Conservation (phyloP, 331 rosid genomes). For the Erythrophleum ivorense region DNA sequence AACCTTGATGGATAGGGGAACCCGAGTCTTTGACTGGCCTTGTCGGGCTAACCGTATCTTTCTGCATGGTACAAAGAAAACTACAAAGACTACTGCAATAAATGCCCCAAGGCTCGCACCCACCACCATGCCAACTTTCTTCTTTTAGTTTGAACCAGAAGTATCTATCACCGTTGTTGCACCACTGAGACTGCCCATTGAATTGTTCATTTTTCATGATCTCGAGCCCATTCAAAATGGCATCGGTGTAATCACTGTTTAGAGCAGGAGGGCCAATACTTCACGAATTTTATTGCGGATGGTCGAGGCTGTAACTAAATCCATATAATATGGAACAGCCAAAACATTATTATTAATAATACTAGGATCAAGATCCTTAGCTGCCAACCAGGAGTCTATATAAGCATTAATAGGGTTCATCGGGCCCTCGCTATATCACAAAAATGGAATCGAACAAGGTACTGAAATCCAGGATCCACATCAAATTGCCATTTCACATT, state of each 20-base stretch:
- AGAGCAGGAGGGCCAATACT: conserved; percentile 58
- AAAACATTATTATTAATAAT: background rate
- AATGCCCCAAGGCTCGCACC: conserved; percentile 58
- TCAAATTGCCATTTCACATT: conserved; percentile 71
- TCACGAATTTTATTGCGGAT: conserved; percentile 33
- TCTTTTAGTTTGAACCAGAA: conserved; percentile 51
- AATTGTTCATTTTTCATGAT: conserved; percentile 73
- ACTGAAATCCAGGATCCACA: conserved; percentile 57
- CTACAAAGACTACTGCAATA: conserved; percentile 45
- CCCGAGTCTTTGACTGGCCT: conserved; percentile 66
- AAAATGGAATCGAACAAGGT: conserved; percentile 71
- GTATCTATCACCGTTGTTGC: background rate
- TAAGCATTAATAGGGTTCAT: conserved; percentile 64
- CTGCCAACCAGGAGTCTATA: conserved; percentile 52
- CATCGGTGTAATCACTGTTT: conserved; percentile 43
- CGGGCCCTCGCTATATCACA: conserved; percentile 60
- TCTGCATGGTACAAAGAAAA: conserved; percentile 53
- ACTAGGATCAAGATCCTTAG: conserved; percentile 52
- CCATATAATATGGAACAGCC: conserved; percentile 55
- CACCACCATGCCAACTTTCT: conserved; percentile 50
- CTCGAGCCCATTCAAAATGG: too few species aligned
- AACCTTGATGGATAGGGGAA: conserved; percentile 58
- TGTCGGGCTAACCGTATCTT: conserved; percentile 48
- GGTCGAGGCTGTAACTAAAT: conserved; percentile 45
- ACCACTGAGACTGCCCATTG: too few species aligned